These are phyloP conservation scores for Periconia sp. DNA, from an alignment of 2,329 filamentous ascomycete genomes.

Conservation along the genomic window DNA sequence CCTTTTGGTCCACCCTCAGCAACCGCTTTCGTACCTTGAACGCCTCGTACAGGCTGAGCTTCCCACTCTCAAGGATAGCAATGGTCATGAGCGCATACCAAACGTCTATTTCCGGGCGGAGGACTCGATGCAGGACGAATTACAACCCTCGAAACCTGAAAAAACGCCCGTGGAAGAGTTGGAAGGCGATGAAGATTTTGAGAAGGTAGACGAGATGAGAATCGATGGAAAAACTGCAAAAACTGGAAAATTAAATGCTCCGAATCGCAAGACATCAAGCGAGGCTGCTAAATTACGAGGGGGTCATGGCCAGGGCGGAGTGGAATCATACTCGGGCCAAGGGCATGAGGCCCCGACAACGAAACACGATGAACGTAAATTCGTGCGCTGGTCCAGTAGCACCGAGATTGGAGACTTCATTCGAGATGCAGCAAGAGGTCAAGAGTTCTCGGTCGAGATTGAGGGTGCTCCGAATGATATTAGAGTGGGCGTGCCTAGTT, in stretches of 20 bases:
- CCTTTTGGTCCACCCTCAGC: conserved; percentile 84
- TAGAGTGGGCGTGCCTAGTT: conserved; percentile 81
- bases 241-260: conserved; percentile 48
- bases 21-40: conserved; percentile 89
- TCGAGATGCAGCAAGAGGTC: conserved; percentile 81
- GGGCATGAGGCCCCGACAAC: conserved; percentile 62
- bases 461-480: conserved; percentile 74
- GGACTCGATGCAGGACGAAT: conserved; percentile 69
- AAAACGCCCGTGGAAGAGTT: conserved; percentile 34
- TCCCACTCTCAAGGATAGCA: conserved; percentile 66
- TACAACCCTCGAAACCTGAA: conserved; percentile 31
- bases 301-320: conserved; percentile 61
- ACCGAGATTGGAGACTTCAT: conserved; percentile 96
- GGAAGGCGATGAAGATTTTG: conserved; percentile 48
- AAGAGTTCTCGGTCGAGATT: conserved; percentile 84
- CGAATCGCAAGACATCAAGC: conserved; percentile 33
- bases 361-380: conserved; percentile 61
- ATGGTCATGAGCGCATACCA: conserved; percentile 73
- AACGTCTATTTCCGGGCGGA: conserved; percentile 81
- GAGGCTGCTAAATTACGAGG: conserved; percentile 50
- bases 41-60: conserved; percentile 88
- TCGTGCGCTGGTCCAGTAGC: conserved; percentile 85
- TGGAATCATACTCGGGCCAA: conserved; percentile 74
- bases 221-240: conserved; percentile 57
- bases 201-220: conserved; percentile 56